These are phyloP conservation scores for Russula emetica DNA, from an alignment of 768 basidiomycete species.

Conservation along the genomic window DNA sequence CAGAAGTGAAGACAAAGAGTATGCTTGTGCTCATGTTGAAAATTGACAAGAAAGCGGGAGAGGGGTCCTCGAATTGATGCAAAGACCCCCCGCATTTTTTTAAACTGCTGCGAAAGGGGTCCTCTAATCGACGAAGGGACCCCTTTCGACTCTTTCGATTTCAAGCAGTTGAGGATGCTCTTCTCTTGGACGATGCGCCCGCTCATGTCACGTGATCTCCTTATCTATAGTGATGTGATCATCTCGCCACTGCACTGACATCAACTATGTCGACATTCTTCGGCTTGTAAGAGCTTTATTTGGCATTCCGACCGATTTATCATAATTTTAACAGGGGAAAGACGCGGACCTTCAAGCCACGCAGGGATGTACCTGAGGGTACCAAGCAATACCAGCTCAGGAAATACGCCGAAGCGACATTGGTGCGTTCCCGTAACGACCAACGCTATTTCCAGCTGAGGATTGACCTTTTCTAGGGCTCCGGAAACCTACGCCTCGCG, in stretches of 20 bases:
- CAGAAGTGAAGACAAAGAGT: constrained; percentile 75
- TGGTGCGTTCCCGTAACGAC: constrained; percentile 46
- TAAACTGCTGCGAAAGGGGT: neutral
- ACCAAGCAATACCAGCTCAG: constrained; percentile 97
- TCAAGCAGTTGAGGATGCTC: neutral
- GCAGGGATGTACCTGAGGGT: constrained; percentile 91
- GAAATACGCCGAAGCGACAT: constrained; percentile 95
- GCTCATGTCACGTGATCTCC: neutral
- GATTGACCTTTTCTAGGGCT: constrained; percentile 54
- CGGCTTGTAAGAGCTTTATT: constrained; percentile 58
- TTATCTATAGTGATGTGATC: neutral
- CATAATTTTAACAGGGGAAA: constrained; percentile 55
- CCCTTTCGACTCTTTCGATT: no score
- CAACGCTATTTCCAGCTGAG: neutral
- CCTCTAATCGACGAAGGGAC: no score
- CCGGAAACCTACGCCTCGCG: constrained; percentile 88
- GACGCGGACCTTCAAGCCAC: constrained; percentile 93
- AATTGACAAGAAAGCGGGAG: neutral
- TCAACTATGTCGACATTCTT: constrained; percentile 79
- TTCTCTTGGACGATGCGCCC: neutral
- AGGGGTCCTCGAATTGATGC: neutral
- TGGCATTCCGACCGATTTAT: neutral
- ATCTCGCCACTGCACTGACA: neutral
- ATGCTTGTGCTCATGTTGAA: constrained; percentile 36
- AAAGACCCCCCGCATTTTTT: neutral